Base-by-base conservation (phyloP, 257 asterid genomes). In the Voacanga thouarsii region DNA sequence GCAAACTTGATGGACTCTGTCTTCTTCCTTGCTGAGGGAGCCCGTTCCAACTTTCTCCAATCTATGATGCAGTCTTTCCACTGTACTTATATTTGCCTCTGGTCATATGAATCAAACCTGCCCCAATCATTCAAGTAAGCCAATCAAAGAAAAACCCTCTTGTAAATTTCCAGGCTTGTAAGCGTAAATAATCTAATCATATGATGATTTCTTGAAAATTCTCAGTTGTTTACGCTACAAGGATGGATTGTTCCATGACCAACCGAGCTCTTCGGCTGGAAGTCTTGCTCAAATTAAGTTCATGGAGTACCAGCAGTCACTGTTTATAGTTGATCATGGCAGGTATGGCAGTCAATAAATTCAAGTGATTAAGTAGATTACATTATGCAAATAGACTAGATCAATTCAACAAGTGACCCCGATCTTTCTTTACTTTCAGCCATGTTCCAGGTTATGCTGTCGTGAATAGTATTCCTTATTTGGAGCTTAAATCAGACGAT, bases 381-480 rank as follows among this genome's bases (percentile, higher is more conserved):
- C 57, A 15, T 33, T 73, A 23, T 44, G 59, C 21, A 19, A 9
- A 51, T 37, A 28, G 1, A 77, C 16, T 37, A 68, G n/a, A 5
- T 50, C 12, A 55, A 14, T 55, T 30, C 11, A 57, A 75, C 12
- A 76, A 1, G 37, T 49, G 26, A 12, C 5, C 0, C 26, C 19
- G 10, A 67, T 39, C 30, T 43, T 71, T 72, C 9, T 28, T 47
- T 47, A 57, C 8, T 84, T 79, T 11, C 88, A 91, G 98, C 44
- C 84, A 82, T 79, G 82, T 92, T 18, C 98, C 98, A 0, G 98
- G 98, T 59, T 77, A 84, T 41, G 95, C 97, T 78, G 87, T 92
- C 75, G 80, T 80, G 82, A 92, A 78, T 80, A 88, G 78, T 68
- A 67, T 75, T 80, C 89, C 94, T 28, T 87, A 83, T 86, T 77